A percentile compares a stretch with the other conserved stretches of the same genome.
These are phyloP conservation scores for Reutealis trisperma DNA, from an alignment of 345 rosid species.

Conservation along the genomic window DNA sequence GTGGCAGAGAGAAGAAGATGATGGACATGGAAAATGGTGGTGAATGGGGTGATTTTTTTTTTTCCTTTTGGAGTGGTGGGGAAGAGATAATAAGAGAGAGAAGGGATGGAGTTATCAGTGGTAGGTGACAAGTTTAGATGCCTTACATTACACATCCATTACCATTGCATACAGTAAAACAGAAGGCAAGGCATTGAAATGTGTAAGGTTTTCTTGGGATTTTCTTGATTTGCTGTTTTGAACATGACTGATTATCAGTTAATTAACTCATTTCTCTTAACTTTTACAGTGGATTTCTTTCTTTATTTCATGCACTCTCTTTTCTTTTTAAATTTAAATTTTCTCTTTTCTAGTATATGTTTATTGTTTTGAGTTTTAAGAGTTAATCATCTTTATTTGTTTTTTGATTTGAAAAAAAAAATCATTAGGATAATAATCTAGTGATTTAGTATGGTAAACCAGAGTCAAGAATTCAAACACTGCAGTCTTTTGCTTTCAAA, in stretches of 20 bases:
- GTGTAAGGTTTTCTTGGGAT: conserved; percentile 9
- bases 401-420: too few species aligned
- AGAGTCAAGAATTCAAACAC: too few species aligned
- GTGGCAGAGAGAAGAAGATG: conserved; percentile 14
- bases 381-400: too few species aligned
- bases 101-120: conserved; percentile 75
- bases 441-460: too few species aligned
- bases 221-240: conserved; percentile 13
- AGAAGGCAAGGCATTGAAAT: conserved; percentile 17
- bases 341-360: not conserved
- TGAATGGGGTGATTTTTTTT: not conserved
- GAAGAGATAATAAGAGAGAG: conserved; percentile 29
- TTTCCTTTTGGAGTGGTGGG: conserved; percentile 19
- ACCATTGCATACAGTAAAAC: conserved; percentile 14
- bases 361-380: not conserved
- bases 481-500: too few species aligned
- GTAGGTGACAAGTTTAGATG: conserved; percentile 64
- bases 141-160: conserved; percentile 5
- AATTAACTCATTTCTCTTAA: not conserved
- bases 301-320: not conserved
- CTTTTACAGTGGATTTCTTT: not conserved
- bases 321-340: not conserved
- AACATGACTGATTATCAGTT: conserved; percentile 9
- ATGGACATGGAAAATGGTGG: conserved; percentile 32
- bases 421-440: too few species aligned